Evolutionary conservation across 805 yeast genomes (phyloP).

Genomic region (Wickerhamiella azyma): DNA sequence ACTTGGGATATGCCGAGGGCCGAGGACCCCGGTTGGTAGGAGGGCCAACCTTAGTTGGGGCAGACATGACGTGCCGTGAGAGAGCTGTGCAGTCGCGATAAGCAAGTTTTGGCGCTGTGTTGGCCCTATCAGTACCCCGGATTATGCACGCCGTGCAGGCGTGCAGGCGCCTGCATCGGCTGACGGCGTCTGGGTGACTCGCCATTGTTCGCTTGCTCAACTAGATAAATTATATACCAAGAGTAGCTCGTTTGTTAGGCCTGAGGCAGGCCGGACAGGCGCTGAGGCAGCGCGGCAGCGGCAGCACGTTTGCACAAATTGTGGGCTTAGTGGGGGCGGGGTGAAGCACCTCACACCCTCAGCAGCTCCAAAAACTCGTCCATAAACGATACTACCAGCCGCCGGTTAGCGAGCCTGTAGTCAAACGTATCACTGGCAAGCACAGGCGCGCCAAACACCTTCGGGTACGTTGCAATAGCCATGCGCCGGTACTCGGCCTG

Average conservation of each 20-base stretch:
- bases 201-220: too few relatives aligned
- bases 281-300: too few relatives aligned
- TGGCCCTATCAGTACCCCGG: not conserved
- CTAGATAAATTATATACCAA: not conserved
- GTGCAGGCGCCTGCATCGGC: not conserved
- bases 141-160: not conserved
- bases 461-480: slow-evolving; percentile 1
- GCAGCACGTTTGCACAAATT: too few relatives aligned
- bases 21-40: not conserved
- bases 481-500: not conserved
- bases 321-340: too few relatives aligned
- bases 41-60: too few relatives aligned
- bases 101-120: too few relatives aligned
- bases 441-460: not conserved
- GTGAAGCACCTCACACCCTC: not conserved
- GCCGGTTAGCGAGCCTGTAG: slow-evolving; percentile 3
- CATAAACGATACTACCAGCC: not conserved
- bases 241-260: not conserved
- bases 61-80: too few relatives aligned
- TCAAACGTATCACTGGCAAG: slow-evolving; percentile 1
- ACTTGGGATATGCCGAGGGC: not conserved
- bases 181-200: too few relatives aligned
- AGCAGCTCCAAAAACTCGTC: slow-evolving; percentile 3
- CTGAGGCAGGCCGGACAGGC: too few relatives aligned
- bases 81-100: too few relatives aligned